Evolutionary conservation across 2,329 filamentous ascomycete species (phyloP), one percentile per base, ranked within the genome.

Genomic region (Ambrosiella cleistominuta): DNA sequence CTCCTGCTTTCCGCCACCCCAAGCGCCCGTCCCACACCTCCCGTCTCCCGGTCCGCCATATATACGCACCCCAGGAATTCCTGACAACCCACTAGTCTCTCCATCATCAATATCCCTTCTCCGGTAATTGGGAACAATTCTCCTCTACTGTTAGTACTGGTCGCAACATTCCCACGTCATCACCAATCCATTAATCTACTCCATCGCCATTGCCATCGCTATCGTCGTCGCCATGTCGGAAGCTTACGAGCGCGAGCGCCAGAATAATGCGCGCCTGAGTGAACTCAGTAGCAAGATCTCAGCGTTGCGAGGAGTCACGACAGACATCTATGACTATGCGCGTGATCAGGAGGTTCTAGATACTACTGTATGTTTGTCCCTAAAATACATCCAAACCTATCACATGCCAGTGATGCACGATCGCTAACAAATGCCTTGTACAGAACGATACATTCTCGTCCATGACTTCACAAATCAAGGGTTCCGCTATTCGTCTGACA

Each of bases 321-420:
- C 97, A 63, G 89, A 98, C 74, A 98, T 98, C 67, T 96, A 97
- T 77, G 90, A 97, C 72, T 89, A 93, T 69, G 93, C 93, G 54
- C 82, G 88, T 60, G 81, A 87, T 65, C 91, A 97, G 66, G 81
- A 86, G 63, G 80, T 95, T 62, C 86, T 98, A 64, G 88, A 98
- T 71, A 83, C 81, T 66, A 91, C 87, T 44, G 88, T 94, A 77
- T 60, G 81, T 72, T 63, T 15, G n/a, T 13, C 35, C 49, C 11
- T 3, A 39, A 2, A 17, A n/a, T 37, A 27, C 2, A 27, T 27
- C 4, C 4, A 27, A 27, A 5, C 1, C 27, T 27, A 27, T 27
- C 27, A 27, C 27, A 27, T 27, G 27, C 4, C 27, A 27, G 27
- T 27, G 27, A 27, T 27, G 27, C 27, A 27, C 3, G 4, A 27